Percentiles rank a stretch among this genome's conserved stretches.
Evolutionary conservation across 2,329 filamentous ascomycete genomes (phyloP).

Genomic region (Fusarium sp.): DNA sequence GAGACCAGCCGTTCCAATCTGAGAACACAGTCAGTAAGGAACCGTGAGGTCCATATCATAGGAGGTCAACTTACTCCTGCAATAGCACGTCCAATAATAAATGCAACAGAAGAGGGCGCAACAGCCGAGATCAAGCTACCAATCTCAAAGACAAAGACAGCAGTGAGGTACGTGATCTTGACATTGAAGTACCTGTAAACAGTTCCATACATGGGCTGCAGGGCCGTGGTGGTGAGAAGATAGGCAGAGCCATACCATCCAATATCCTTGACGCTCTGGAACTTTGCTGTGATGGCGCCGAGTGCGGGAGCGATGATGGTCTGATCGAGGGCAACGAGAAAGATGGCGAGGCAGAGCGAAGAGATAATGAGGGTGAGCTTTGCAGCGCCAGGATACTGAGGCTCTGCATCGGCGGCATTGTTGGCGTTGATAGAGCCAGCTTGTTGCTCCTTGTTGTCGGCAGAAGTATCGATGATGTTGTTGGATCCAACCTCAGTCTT

Average conservation of each 20-base stretch:
- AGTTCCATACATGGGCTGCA: slow-evolving; percentile 62
- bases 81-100: slow-evolving; percentile 64
- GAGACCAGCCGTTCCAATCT: slow-evolving; percentile 62
- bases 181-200: slow-evolving; percentile 63
- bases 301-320: slow-evolving; percentile 65
- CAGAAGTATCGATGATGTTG: slow-evolving; percentile 31
- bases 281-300: slow-evolving; percentile 61
- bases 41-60: too few species aligned
- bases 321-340: slow-evolving; percentile 63
- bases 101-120: slow-evolving; percentile 58
- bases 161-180: slow-evolving; percentile 57
- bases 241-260: slow-evolving; percentile 65
- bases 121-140: slow-evolving; percentile 58
- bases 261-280: slow-evolving; percentile 58
- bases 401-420: slow-evolving; percentile 5
- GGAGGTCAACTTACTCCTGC: slow-evolving; percentile 53
- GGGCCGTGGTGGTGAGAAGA: slow-evolving; percentile 60
- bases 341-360: slow-evolving; percentile 59
- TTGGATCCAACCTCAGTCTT: slow-evolving; percentile 48
- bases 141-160: slow-evolving; percentile 57
- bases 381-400: slow-evolving; percentile 53
- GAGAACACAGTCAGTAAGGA: slow-evolving; percentile 8
- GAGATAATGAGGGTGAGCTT: slow-evolving; percentile 56
- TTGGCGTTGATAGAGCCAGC: slow-evolving; percentile 4
- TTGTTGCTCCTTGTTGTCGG: slow-evolving; percentile 29